phyloP scores from a whole-genome alignment of 352 stramenopile genomes.

The Aphanomyces astaci region DNA sequence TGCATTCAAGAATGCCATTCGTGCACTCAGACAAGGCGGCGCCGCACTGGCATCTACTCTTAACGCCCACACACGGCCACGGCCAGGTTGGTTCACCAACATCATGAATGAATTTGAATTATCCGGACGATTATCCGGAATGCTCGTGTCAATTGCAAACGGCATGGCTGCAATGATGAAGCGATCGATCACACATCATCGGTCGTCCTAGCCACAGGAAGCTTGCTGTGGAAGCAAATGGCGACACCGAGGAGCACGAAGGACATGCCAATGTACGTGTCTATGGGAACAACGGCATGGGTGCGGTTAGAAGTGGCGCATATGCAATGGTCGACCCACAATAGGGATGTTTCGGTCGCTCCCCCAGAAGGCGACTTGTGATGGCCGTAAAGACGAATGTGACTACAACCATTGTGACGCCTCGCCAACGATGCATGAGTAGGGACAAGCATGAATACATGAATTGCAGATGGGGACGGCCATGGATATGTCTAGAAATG shows the following conservation, averaged over 20 bases:
- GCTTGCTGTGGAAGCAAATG: slow-evolving; percentile 64
- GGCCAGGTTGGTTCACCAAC: not conserved
- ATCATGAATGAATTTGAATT: slow-evolving; percentile 1
- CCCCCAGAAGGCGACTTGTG: slow-evolving; percentile 63
- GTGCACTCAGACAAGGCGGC: not conserved
- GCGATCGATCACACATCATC: not conserved
- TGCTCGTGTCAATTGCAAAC: not conserved
- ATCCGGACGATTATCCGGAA: not conserved
- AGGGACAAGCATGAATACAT: not conserved
- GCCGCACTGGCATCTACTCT: not conserved
- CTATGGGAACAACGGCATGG: slow-evolving; percentile 23
- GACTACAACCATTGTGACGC: slow-evolving; percentile 25
- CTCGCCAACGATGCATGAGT: too few relatives aligned
- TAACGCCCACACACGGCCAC: not conserved
- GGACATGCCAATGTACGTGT: slow-evolving; percentile 52
- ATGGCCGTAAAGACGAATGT: slow-evolving; percentile 84
- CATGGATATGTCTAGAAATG: slow-evolving; percentile 60
- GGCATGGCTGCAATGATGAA: not conserved
- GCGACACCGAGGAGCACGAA: slow-evolving; percentile 52
- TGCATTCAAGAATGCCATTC: not conserved
- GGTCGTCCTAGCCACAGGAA: not conserved
- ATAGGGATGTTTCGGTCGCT: slow-evolving; percentile 51
- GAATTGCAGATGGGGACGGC: slow-evolving; percentile 86
- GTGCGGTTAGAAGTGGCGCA: not conserved
- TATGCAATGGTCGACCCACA: slow-evolving; percentile 37